Conservation (phyloP, 129 eudicot species). For the Daucus carota region DNA sequence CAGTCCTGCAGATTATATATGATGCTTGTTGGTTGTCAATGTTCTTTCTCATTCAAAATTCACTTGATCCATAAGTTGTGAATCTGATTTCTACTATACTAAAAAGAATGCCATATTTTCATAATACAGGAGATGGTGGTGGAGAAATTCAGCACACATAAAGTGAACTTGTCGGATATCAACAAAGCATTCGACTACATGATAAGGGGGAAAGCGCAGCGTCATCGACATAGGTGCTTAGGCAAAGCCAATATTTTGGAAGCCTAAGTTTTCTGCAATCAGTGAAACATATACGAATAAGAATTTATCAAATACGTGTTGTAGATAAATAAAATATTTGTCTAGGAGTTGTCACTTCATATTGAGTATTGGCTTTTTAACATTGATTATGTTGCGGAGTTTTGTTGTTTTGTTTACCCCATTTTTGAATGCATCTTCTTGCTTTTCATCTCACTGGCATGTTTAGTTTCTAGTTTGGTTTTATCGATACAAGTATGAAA, state of each 20-base stretch:
- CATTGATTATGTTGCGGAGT: no score
- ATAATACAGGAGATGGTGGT: slow-evolving; percentile 50
- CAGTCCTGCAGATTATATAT: no score
- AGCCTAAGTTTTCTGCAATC: background rate
- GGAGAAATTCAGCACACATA: slow-evolving; percentile 65
- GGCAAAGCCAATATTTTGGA: no score
- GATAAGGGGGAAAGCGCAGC: slow-evolving; percentile 59
- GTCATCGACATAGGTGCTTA: slow-evolving; percentile 47
- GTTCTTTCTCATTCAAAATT: no score
- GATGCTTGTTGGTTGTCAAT: no score
- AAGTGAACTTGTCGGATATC: slow-evolving; percentile 48
- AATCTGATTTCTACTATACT: background rate
- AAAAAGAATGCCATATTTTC: background rate
- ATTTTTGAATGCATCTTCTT: no score
- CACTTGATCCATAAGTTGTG: background rate
- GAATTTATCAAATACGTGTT: no score
- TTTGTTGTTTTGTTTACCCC: no score
- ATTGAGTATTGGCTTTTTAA: background rate
- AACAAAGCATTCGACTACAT: slow-evolving; percentile 74
- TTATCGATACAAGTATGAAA: no score
- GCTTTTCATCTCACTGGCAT: no score
- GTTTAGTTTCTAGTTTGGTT: no score
- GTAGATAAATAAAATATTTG: background rate
- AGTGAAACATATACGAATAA: background rate
- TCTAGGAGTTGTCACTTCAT: background rate